These are phyloP conservation scores for Lactarius sp. DNA, from an alignment of 768 basidiomycete genomes.

Conservation along the genomic window DNA sequence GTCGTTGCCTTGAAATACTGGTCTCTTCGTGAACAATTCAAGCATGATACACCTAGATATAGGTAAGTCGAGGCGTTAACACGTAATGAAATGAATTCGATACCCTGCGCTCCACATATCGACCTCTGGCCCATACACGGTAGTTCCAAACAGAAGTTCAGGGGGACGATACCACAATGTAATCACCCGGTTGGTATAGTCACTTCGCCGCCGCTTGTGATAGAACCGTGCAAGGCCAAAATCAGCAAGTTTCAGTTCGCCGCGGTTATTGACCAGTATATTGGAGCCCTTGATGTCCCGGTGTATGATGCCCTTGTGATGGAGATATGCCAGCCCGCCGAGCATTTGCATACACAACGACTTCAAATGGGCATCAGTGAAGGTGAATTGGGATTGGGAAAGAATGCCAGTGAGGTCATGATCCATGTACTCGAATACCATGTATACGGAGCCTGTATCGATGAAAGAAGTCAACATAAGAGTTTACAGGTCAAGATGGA, in stretches of 20 bases:
- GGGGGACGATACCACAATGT: slow-evolving; percentile 98
- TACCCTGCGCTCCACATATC: slow-evolving; percentile 99
- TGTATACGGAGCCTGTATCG: slow-evolving; percentile 81
- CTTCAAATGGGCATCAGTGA: slow-evolving; percentile 86
- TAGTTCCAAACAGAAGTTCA: slow-evolving; percentile 91
- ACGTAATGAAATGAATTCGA: slow-evolving; percentile 9
- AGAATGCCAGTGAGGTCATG: slow-evolving; percentile 95
- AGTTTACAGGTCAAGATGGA: slow-evolving; percentile 9
- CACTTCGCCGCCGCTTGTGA: slow-evolving; percentile 80
- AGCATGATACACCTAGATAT: slow-evolving; percentile 89
- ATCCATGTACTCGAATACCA: slow-evolving; percentile 99
- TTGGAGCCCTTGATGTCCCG: slow-evolving; percentile 99
- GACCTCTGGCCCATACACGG: slow-evolving; percentile 93
- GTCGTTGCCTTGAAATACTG: slow-evolving; percentile 96
- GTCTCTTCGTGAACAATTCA: slow-evolving; percentile 91
- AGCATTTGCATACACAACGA: slow-evolving; percentile 96
- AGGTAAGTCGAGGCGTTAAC: slow-evolving; percentile 3
- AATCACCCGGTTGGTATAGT: slow-evolving; percentile 99
- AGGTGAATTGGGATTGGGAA: slow-evolving; percentile 83
- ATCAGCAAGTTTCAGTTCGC: slow-evolving; percentile 93
- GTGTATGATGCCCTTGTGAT: slow-evolving; percentile 94
- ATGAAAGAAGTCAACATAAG: slow-evolving; percentile 4
- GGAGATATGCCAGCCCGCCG: slow-evolving; percentile 87
- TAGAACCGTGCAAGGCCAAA: slow-evolving; percentile 97
- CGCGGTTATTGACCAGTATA: slow-evolving; percentile 85